phyloP scores from a whole-genome alignment of 768 basidiomycete species.

The Rhodotorula toruloides region DNA sequence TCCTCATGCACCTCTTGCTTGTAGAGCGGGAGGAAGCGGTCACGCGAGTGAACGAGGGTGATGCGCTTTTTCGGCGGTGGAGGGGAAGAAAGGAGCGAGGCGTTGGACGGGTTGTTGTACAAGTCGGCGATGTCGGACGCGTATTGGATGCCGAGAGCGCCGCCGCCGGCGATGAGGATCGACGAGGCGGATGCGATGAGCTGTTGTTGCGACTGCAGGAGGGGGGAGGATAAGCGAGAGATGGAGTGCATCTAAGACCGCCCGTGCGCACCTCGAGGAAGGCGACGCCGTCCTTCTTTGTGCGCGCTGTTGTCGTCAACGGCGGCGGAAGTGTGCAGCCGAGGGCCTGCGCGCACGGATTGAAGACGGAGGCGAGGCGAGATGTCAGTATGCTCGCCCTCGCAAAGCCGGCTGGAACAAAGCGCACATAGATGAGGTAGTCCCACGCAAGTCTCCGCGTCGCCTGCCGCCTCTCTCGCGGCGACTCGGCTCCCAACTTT shows the following conservation, averaged over 20 bases:
- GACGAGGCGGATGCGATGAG: slow-evolving; percentile 23
- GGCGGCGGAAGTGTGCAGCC: slow-evolving; percentile 41
- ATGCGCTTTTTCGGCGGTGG: slow-evolving; percentile 34
- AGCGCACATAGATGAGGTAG: slow-evolving; percentile 39
- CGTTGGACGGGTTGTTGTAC: slow-evolving; percentile 34
- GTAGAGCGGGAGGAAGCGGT: slow-evolving; percentile 41
- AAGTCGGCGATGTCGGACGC: slow-evolving; percentile 41
- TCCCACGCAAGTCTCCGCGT: slow-evolving; percentile 32
- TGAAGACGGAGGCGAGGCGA: too few relatives aligned
- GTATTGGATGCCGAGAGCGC: slow-evolving; percentile 43
- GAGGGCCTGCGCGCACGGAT: slow-evolving; percentile 41
- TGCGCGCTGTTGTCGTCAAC: slow-evolving; percentile 18
- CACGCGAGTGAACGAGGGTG: slow-evolving; percentile 43
- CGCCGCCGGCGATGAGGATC: slow-evolving; percentile 42
- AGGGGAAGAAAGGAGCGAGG: neutral
- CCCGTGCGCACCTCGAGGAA: slow-evolving; percentile 36
- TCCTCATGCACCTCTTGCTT: slow-evolving; percentile 38
- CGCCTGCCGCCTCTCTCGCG: slow-evolving; percentile 10
- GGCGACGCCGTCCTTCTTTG: slow-evolving; percentile 34
- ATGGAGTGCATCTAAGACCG: too few relatives aligned
- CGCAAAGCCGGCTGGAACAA: neutral
- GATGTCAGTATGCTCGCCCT: too few relatives aligned
- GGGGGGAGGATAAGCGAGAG: neutral
- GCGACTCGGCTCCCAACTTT: neutral
- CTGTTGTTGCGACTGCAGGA: slow-evolving; percentile 1